Percentiles rank a stretch among this genome's conserved stretches.
phyloP scores from a whole-genome alignment of 495 filamentous ascomycete genomes.

The Talaromyces borbonicus region DNA sequence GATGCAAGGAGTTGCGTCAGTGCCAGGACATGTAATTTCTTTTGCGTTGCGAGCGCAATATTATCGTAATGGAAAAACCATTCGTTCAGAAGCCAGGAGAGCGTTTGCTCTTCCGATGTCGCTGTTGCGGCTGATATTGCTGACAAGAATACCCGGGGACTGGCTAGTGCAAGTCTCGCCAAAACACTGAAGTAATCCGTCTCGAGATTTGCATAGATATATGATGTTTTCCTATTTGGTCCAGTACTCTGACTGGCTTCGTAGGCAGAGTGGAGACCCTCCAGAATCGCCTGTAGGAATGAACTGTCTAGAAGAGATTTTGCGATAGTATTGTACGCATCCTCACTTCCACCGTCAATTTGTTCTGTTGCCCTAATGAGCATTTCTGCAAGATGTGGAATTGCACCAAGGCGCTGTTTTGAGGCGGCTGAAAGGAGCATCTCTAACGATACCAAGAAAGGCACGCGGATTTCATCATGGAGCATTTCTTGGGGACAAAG shows the following conservation, averaged over 20 bases:
- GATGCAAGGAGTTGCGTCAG: constrained; percentile 71
- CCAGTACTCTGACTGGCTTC: constrained; percentile 67
- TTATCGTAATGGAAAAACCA: constrained; percentile 86
- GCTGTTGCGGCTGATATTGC: constrained; percentile 34
- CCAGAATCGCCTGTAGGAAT: constrained; percentile 55
- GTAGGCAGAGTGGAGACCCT: constrained; percentile 60
- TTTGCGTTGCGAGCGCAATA: constrained; percentile 60
- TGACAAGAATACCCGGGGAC: constrained; percentile 53
- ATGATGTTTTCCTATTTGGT: constrained; percentile 52
- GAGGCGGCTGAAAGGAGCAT: constrained; percentile 43
- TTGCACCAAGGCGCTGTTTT: constrained; percentile 53
- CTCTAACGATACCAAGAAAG: constrained; percentile 47
- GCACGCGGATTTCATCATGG: constrained; percentile 46
- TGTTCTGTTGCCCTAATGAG: constrained; percentile 59
- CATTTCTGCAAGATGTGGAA: constrained; percentile 59
- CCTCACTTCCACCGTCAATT: constrained; percentile 60
- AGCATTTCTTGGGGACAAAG: constrained; percentile 71
- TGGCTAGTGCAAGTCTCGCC: constrained; percentile 63
- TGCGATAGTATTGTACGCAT: constrained; percentile 50
- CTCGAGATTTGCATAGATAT: constrained; percentile 58
- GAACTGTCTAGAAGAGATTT: constrained; percentile 59
- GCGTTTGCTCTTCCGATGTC: constrained; percentile 38
- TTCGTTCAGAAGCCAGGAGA: constrained; percentile 67
- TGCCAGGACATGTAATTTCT: constrained; percentile 75
- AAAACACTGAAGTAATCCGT: constrained; percentile 80